Evolutionary conservation across 192 early-diverging fungal species (phyloP).

Genomic region (Dissophora globulifera): DNA sequence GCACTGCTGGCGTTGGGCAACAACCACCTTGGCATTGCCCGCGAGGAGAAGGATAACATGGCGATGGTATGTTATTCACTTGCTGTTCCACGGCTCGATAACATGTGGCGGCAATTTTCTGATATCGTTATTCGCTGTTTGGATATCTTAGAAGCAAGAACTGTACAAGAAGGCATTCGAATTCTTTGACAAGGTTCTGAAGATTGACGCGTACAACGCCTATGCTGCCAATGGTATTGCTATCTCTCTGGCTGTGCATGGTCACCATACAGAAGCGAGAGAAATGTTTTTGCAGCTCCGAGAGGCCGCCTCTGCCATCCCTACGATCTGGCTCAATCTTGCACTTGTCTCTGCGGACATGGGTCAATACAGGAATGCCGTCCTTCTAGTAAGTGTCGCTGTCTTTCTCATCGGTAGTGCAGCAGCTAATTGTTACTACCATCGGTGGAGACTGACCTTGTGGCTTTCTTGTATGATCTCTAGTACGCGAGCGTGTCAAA

Average conservation of each 20-base stretch:
- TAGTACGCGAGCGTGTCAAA: conserved; percentile 75
- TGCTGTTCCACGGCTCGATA: no score
- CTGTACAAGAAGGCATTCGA: conserved; percentile 78
- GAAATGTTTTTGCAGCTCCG: conserved; percentile 58
- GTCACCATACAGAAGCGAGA: conserved; percentile 36
- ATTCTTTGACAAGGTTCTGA: conserved; percentile 82
- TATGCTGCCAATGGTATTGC: conserved; percentile 90
- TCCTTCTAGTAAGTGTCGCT: conserved; percentile 66
- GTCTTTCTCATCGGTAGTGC: background rate
- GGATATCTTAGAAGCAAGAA: conserved; percentile 46
- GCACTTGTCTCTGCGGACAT: conserved; percentile 82
- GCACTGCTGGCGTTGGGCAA: conserved; percentile 86
- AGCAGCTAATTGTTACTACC: no score
- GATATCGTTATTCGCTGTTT: no score
- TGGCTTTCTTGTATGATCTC: background rate
- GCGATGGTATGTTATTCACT: conserved; percentile 15
- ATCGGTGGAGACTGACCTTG: background rate
- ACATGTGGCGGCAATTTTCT: no score
- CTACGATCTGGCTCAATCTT: conserved; percentile 74
- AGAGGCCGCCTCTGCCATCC: conserved; percentile 54
- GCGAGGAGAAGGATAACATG: conserved; percentile 59
- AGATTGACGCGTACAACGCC: conserved; percentile 72
- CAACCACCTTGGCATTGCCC: conserved; percentile 75
- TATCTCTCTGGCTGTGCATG: conserved; percentile 77
- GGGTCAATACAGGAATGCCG: conserved; percentile 79